Evolutionary conservation across 2,329 filamentous ascomycete genomes (phyloP), one percentile per base, ranked within the genome.

Genomic region (Triangularia setosa): DNA sequence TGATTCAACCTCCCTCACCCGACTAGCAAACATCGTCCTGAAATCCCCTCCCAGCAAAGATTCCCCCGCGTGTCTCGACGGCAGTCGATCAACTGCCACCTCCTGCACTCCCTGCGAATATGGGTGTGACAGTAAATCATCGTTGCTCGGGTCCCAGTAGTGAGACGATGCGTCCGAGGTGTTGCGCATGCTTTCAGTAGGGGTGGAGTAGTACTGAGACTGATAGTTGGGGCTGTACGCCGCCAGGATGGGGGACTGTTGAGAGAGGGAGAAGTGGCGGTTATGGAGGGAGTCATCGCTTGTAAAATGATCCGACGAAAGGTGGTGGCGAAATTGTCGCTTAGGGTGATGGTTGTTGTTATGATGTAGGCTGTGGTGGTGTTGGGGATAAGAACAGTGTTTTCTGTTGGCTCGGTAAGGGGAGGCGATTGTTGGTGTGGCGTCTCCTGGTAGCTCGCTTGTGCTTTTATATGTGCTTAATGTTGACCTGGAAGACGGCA

Each of bases 401-500:
- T 30, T 58, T 30, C 25, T 35, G 14, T 18, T 40, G 24, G 14
- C 9, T 33, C 30, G 30, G 30, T 14, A 33, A 33, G 30, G 7
- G 40, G 40, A 21, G 40, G 40, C 11, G n/a, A 23, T 3, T 3
- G 7, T 56, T 11, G 30, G 23, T 33, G 33, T 25, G 54, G 24
- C 8, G 28, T 23, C 33, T 12, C 25, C 18, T 27, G 23, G 6
- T 24, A 53, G 40, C 35, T 28, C 27, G 30, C 14, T 63, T 61
- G 66, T 68, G 53, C n/a, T 63, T 4, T 3, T 48, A 21, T 27
- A 52, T n/a, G 48, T 33, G 40, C 54, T 44, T 1, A 30, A 24
- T 1, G 27, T 33, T 23, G 55, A 30, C 16, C 33, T 14, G 21
- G 40, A 30, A 30, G 48, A 61, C 67, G 55, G 68, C 27, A 52